Base-by-base conservation (phyloP, 192 early-diverging fungal genomes). In the Coemansia interrupta region DNA sequence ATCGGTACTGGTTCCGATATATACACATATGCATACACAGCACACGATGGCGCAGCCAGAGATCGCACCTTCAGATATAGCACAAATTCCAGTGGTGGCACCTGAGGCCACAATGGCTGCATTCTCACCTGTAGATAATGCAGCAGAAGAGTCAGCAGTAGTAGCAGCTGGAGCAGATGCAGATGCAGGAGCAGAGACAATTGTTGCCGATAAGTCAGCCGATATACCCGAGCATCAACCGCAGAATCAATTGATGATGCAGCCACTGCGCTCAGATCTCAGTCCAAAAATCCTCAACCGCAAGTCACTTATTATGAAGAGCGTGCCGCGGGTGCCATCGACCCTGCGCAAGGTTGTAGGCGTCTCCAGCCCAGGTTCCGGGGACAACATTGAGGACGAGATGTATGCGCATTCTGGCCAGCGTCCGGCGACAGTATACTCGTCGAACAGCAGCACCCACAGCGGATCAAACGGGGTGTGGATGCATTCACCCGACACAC, bases 271-370 rank as follows among this genome's bases (percentile, higher is more conserved):
- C 15, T 18, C 30, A 23, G 40, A 38, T 0, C 23, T 28, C 0
- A 12, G 18, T 4, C 54, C 45, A 2, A 30, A 41, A 18, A 45
- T 51, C 6, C 14, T 42, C 19, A 54, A 51, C 50, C 56, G 54
- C 29, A 65, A 58, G 23, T 65, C 63, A 14, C 42, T 56, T n/a
- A 48, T 58, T 17, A 47, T 59, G 20, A 66, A 50, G 8, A 64
- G 64, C 0, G 56, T 59, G 11, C 74, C 74, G n/a, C 68, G 74
- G 22, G 64, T 78, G 5, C 68, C 74, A 11, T 78, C 68, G 0
- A 64, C 64, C 0, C 58, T 78, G 61, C 69, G 74, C 58, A 54
- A 20, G 30, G 61, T 67, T 17, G 57, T 73, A 0, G 67, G 57
- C 17, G 71, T 43, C 44, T 24, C 26, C 2, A 50, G 48, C 24